A percentile compares a stretch with the other conserved stretches of the same genome.
phyloP scores from a whole-genome alignment of 306 rosid genomes.

The Ziziphus jujuba region DNA sequence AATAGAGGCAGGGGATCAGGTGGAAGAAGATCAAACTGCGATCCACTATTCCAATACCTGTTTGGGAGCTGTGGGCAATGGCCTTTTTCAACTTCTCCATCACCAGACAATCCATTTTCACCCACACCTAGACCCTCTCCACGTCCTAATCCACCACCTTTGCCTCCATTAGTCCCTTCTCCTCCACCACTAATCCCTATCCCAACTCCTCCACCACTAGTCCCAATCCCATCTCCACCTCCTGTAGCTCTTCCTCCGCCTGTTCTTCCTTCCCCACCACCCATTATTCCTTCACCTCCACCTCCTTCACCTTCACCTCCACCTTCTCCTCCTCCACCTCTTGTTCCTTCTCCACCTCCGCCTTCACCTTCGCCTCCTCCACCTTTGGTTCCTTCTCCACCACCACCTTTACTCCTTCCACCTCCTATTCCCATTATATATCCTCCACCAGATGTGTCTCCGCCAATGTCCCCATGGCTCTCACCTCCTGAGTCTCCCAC shows the following conservation, averaged over 20 bases:
- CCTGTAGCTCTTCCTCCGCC: constrained; percentile 9
- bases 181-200: constrained; percentile 37
- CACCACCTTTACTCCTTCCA: not conserved
- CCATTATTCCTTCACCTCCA: not conserved
- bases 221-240: constrained; percentile 10
- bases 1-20: constrained; percentile 3
- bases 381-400: not conserved
- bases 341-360: not conserved
- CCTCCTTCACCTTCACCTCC: constrained; percentile 3
- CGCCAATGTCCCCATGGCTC: not conserved
- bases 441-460: not conserved
- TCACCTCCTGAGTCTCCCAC: constrained; percentile 8
- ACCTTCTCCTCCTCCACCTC: not conserved
- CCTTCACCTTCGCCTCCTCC: not conserved
- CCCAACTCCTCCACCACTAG: constrained; percentile 26
- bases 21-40: constrained; percentile 48
- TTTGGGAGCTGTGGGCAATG: constrained; percentile 67
- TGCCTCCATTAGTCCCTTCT: constrained; percentile 27
- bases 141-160: constrained; percentile 19
- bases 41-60: constrained; percentile 59
- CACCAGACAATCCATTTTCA: constrained; percentile 67
- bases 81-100: constrained; percentile 71
- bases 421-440: constrained; percentile 37
- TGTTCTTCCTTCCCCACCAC: constrained; percentile 28
- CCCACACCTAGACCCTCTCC: constrained; percentile 44